Evolutionary conservation across 2,329 filamentous ascomycete genomes (phyloP).

Genomic region (Periconia macrospinosa): DNA sequence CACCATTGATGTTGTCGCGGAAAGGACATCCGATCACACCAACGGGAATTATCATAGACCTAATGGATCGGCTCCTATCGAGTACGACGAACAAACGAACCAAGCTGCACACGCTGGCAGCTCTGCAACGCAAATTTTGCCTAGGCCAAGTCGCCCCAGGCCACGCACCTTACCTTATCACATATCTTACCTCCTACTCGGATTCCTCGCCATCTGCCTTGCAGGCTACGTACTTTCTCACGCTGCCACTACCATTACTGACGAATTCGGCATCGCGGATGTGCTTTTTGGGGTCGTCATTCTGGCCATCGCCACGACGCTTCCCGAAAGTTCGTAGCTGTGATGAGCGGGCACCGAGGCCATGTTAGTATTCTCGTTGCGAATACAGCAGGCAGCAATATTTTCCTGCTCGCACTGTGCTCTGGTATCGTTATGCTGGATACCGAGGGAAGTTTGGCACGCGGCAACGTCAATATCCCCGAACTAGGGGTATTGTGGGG

Average conservation of each 20-base stretch:
- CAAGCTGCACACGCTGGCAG: too few species aligned
- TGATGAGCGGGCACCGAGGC: conserved; percentile 52
- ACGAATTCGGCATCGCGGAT: conserved; percentile 48
- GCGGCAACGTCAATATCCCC: too few species aligned
- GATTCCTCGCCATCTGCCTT: conserved; percentile 49
- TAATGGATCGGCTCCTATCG: neutral
- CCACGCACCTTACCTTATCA: conserved; percentile 40
- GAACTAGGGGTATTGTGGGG: too few species aligned
- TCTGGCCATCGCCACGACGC: conserved; percentile 56
- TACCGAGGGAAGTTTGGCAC: conserved; percentile 3
- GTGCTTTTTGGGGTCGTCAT: conserved; percentile 53
- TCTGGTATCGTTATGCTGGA: conserved; percentile 42
- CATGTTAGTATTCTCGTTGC: conserved; percentile 56
- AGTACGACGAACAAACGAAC: neutral
- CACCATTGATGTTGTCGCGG: neutral
- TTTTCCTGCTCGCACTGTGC: conserved; percentile 58
- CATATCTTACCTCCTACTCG: conserved; percentile 47
- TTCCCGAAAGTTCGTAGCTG: conserved; percentile 58
- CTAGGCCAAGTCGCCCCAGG: neutral
- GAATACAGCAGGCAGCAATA: conserved; percentile 58
- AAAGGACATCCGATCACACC: conserved; percentile 15
- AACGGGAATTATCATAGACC: conserved; percentile 2
- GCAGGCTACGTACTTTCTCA: conserved; percentile 55
- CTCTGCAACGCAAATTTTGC: neutral
- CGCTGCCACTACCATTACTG: conserved; percentile 46